Evolutionary conservation across 129 eudicot species (phyloP).

Genomic region (Kitagawia praeruptora): DNA sequence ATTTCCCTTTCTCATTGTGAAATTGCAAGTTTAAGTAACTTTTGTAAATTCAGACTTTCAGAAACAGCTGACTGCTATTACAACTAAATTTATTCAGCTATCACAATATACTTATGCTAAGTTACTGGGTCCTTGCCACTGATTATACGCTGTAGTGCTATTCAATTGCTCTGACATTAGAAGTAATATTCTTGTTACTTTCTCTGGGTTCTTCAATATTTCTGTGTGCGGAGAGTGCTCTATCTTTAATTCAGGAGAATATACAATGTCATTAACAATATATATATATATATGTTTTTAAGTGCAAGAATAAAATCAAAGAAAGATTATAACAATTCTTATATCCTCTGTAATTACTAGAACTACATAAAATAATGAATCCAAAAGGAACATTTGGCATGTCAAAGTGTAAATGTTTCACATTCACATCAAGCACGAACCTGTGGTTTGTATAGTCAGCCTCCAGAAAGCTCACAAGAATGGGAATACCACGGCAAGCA

Average conservation of each 20-base stretch:
- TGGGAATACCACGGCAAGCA: conserved; percentile 90
- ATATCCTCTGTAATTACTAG: not conserved
- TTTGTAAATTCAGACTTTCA: not conserved
- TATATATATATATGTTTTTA: not conserved
- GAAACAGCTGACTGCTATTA: not conserved
- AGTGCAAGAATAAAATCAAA: not conserved
- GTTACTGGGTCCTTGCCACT: not conserved
- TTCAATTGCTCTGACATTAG: not conserved
- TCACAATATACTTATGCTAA: not conserved
- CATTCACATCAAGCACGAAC: conserved; percentile 23
- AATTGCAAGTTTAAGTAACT: not conserved
- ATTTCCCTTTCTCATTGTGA: not conserved
- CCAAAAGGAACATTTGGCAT: not conserved
- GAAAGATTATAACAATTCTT: not conserved
- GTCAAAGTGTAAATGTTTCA: too few relatives aligned
- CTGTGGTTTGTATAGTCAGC: conserved; percentile 97
- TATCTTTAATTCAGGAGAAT: not conserved
- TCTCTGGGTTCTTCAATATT: not conserved
- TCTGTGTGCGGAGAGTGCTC: conserved; percentile 6
- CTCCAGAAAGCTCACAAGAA: conserved; percentile 94
- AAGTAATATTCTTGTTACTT: not conserved
- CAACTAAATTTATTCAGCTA: not conserved
- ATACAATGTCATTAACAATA: not conserved
- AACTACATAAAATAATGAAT: not conserved
- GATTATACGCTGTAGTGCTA: not conserved